phyloP scores from a whole-genome alignment of 163 green algal species.

The Chlorella variabilis region DNA sequence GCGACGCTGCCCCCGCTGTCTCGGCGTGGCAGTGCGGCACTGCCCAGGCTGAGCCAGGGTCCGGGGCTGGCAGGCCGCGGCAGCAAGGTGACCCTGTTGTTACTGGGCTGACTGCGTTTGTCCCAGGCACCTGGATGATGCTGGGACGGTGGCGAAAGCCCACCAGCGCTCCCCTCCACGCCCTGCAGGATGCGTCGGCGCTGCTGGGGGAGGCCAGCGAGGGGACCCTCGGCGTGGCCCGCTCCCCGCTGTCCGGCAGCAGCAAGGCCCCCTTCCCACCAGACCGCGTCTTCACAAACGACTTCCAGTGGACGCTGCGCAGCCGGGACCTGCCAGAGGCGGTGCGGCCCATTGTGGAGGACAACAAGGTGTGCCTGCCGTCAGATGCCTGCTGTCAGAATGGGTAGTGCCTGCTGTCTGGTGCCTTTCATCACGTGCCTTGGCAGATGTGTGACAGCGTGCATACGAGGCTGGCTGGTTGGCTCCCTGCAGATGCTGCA shows the following conservation, averaged over 20 bases:
- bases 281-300: neutral
- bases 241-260: constrained; percentile 18
- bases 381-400: neutral
- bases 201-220: constrained; percentile 1
- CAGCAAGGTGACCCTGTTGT: constrained; percentile 2
- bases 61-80: neutral
- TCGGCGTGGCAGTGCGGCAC: neutral
- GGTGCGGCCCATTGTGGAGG: constrained; percentile 38
- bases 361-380: constrained; percentile 33
- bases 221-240: neutral
- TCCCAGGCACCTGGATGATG: no score
- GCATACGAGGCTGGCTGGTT: no score
- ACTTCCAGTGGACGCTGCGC: constrained; percentile 18
- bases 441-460: no score
- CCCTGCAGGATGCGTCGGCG: neutral
- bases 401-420: neutral
- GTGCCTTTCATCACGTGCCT: no score
- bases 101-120: no score
- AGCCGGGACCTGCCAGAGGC: constrained; percentile 35
- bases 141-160: no score
- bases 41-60: neutral
- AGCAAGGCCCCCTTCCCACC: constrained; percentile 7
- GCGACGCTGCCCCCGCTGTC: neutral
- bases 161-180: neutral
- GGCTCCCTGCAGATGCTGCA: constrained; percentile 39